Base-by-base conservation (phyloP, 305 asterid species). In the Solanum hybrid region DNA sequence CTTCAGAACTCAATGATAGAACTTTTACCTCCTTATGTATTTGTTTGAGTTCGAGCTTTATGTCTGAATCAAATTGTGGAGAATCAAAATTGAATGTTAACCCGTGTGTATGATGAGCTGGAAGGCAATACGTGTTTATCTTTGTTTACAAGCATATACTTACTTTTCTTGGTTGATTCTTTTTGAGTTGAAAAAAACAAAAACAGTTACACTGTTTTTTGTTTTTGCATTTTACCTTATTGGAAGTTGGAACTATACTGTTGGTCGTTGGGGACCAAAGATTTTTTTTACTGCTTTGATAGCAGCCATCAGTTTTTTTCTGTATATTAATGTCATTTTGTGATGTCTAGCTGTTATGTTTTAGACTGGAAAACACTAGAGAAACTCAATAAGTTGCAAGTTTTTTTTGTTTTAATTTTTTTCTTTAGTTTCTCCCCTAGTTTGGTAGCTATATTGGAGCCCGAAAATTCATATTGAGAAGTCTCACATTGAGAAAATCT, bases 381-480 rank as follows among this genome's bases (percentile, higher is more conserved):
- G 20, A 46, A 13, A 46, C 61, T 13, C 61, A 42, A 46, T 0
- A 13, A 46, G 7, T 46, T 46, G 20, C 20, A 46, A 13, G 61
- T 42, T 13, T 46, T 4, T 33, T 33, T 42, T 12, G 57, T 42
- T 42, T 2, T 42, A 42, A 42, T 13, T 42, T 4, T 42, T 1
- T 42, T 40, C 5, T 42, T 13, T 12, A 42, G 20, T 42, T 42
- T 42, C 61, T 46, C 61, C 20, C 20, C 6, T 11, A 42, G 20
- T 46, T 1, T 42, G 61, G 1, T 46, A 46, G 3, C 1, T 46
- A 46, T 46, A 46, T 46, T 46, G 7, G 20, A 13, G 61, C 0
- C 7, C 1, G 3, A 14, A 42, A 42, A 42, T 0, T 42, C 57
- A 42, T 0, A 0, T 0, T 0, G 0, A 11, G 4, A 42, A 42